Base-by-base conservation (phyloP, 2,329 filamentous ascomycete species). In the Escovopsis weberi region DNA sequence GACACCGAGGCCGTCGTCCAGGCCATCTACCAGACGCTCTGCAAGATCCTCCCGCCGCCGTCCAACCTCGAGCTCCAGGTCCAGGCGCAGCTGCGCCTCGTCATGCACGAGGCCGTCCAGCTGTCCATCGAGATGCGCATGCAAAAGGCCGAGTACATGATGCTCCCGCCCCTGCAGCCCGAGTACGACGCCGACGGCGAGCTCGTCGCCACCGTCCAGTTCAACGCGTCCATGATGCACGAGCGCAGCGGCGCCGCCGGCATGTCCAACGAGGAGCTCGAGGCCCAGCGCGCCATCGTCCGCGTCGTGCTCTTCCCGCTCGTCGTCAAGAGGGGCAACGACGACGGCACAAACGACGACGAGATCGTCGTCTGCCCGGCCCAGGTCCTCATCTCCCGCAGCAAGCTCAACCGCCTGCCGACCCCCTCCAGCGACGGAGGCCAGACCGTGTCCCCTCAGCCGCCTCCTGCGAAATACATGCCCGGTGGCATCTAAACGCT, bases 1-100 rank as follows among this genome's bases (percentile, higher is more conserved):
- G 93, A 98, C 63, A 94, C 87, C 4, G 87, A 96, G 65, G 88
- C 88, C 30, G 89, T 98, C n/a, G 85, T 91, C 28, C 79, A 93
- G 54, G 88, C 64, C 45, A 57, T 98, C 52, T 85, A 91, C 61
- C 77, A 81, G 59, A 89, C 85, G 1, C 70, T 98, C 23, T 82
- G 80, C 47, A 79, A 78, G 50, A 80, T 98, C 51, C 75, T 98
- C 12, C 87, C 89, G 9, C 91, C 91, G 10, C 89, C 91, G 6
- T 74, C 77, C 42, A 78, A 91, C 53, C 70, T 89, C 43, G 83
- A 91, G 62, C 66, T 72, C 35, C 84, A 93, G 58, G 84, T 95
- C 38, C 74, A 87, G 52, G 76, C 84, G 32, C 88, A 89, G 49
- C 73, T 98, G 42, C 82, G 83, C 54, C 86, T 85, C 52, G 87